Evolutionary conservation across 2,329 filamentous ascomycete genomes (phyloP), one percentile per base, ranked within the genome.

Genomic region (Diplodia seriata): DNA sequence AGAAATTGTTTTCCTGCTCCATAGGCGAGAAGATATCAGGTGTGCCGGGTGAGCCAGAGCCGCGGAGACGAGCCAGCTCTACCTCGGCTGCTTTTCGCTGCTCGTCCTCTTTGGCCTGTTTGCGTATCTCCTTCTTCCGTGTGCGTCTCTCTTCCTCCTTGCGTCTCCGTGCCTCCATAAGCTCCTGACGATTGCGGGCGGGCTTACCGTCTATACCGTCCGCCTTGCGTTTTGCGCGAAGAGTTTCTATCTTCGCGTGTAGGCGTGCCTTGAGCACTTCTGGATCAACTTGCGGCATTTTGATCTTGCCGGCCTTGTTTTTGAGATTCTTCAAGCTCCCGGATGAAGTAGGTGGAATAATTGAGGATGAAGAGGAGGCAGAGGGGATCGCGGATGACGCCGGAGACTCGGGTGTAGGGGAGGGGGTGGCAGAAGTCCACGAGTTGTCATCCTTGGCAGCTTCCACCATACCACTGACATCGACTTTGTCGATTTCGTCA

Each of bases 121-220:
- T 84, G 54, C 94, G 88, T 68, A 93, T 82, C 75, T 94, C 91
- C 80, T 97, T 95, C 83, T 97, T 98, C 75, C 94, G 91, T 26
- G 89, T 89, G 77, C 94, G 94, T 70, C 93, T 89, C 78, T 93
- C 89, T 69, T 92, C 90, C 77, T 97, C 91, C 81, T 97, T 97
- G 76, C 89, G 89, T 70, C 95, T 88, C 51, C 95, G 88, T 54
- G 92, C 87, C 79, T 98, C 95, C 73, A 99, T 93, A 14, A 99
- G 86, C 76, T 98, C 94, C 80, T 97, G 91, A 70, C 95, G 88
- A 69, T 92, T 97, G 71, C 91, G 89, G 68, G 94, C 92, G 18
- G 91, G 90, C 74, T 91, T 90, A 69, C 93, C 93, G 73, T 96
- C 89, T 0, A 89, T 85, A 6, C 91, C 92, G 73, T 96, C 93